Evolutionary conservation across 768 basidiomycete species (phyloP), one percentile per base, ranked within the genome.

Genomic region (Suillus subalutaceus): DNA sequence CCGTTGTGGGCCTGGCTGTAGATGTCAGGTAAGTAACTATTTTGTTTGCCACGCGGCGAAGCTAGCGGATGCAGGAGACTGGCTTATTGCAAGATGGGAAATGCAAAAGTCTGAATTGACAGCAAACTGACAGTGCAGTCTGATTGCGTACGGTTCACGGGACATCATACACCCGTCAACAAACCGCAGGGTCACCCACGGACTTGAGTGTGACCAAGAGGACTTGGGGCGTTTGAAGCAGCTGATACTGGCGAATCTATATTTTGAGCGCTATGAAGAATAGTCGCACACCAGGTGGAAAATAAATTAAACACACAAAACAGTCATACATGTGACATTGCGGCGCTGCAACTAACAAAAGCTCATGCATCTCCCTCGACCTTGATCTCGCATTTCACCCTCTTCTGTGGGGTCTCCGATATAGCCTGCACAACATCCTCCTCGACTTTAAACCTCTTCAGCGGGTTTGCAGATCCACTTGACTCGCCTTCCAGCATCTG

Each of bases 351-450:
- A 12, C 53, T 56, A n/a, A 56, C 35, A n/a, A 56, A 12, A 30
- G 41, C 7, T 60, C 59, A 60, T 12, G 30, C 12, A 10, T 23
- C 26, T 32, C 30, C 63, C 48, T 70, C 69, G 52, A 68, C 59
- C 53, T 70, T 66, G 61, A 65, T 67, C 4, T 67, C 72, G n/a
- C 70, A 69, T 60, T 26, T 72, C 38, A 70, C 72, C 66, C 69
- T 71, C 70, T 77, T 78, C 7, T 69, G 71, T 0, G 77, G 77
- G 52, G 71, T 71, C 52, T 71, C 75, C 44, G 15, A 13, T 43
- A 63, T 62, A 3, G 58, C 63, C 32, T 56, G 67, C n/a, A 69
- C 74, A 20, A 77, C 75, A 64, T 77, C 77, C 48, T 77, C 75
- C 62, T 77, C 75, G 46, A 76, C 72, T 60, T 67, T 41, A 8